Base-by-base conservation (phyloP, 257 asterid genomes). In the Solanum ossicruentum region DNA sequence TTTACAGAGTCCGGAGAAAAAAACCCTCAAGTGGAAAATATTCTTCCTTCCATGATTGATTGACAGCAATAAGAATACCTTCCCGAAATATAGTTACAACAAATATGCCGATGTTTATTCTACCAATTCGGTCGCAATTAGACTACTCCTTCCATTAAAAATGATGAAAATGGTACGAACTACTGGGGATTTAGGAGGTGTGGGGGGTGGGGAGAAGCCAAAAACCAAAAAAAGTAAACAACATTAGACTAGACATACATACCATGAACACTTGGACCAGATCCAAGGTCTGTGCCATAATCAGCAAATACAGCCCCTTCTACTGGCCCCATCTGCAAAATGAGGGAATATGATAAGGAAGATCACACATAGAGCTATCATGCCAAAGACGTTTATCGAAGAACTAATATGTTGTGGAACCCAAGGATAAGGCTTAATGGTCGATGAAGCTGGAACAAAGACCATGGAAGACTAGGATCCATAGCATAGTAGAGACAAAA, bases 211-310 rank as follows among this genome's bases (percentile, higher is more conserved):
- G 10, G 23, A 21, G 36, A 60, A 28, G 26, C 5, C 72, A 69
- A 71, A 1, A 54, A 39, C 65, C 51, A 66, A 49, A 47, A 70
- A 5, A 7, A 45, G 63, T 16, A 63, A 5, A 66, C 63, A 57
- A 36, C 36, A 36, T 75, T 56, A 73, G 43, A 63, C 60, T 8
- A 39, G 20, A 60, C n/a, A 39, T 72, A 43, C 84, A 69, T 84
- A 96, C 98, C 99, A 87, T 93, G 95, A 85, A 96, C 99, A 43
- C 92, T 88, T 80, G 92, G 39, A 28, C 98, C 99, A 28, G 99
- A 95, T 83, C 98, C 99, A 85, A 95, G 97, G 91, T 96, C 99
- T 77, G 96, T 93, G 84, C 99, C 99, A 86, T 95, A 96, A 88
- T 96, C 99, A 52, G 97, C 98, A 91, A 96, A 96, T 51, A 94